phyloP scores from a whole-genome alignment of 768 basidiomycete species.

The Austroboletus festivus region DNA sequence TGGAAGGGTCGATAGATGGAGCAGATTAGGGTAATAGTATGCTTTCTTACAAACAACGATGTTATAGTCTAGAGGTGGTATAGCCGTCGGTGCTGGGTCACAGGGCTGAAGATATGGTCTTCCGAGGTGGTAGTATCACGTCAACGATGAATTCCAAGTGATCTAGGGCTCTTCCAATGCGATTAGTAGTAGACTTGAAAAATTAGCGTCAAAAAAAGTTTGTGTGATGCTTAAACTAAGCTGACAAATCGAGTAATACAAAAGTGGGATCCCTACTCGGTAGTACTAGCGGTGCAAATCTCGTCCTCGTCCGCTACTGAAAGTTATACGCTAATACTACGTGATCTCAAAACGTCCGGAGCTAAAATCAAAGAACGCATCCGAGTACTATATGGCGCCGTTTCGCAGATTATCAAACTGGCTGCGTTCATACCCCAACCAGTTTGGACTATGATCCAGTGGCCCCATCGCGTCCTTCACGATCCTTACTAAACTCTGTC shows the following conservation, averaged over 20 bases:
- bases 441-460: conserved; percentile 71
- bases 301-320: neutral
- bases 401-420: conserved; percentile 77
- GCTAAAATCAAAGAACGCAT: neutral
- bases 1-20: no score
- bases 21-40: no score
- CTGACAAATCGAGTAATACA: conserved; percentile 7
- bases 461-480: conserved; percentile 79
- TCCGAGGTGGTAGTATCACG: conserved; percentile 8
- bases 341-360: neutral
- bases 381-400: conserved; percentile 45
- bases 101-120: conserved; percentile 1
- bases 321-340: conserved; percentile 1
- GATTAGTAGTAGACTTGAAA: neutral
- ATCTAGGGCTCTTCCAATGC: no score
- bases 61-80: conserved; percentile 16
- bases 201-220: neutral
- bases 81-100: no score
- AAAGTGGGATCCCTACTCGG: no score
- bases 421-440: conserved; percentile 74
- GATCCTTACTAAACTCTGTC: conserved; percentile 65
- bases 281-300: neutral
- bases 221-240: neutral
- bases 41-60: neutral
- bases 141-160: neutral